phyloP scores from a whole-genome alignment of 495 filamentous ascomycete species.

The Neurospora sp. region DNA sequence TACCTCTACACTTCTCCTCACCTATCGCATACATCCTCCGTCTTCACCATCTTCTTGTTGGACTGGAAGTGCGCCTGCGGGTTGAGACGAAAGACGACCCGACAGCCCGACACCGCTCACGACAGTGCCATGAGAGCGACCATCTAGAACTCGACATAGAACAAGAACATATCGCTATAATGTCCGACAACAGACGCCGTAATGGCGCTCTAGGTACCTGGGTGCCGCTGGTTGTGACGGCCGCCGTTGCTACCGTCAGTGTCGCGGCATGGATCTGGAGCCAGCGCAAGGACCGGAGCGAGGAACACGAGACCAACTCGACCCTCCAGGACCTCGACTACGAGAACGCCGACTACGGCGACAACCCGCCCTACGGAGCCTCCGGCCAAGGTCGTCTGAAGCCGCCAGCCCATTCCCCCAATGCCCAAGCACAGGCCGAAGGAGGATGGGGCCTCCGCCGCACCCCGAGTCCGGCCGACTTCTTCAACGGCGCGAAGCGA shows the following conservation, averaged over 20 bases:
- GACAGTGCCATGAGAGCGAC: not conserved
- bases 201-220: constrained; percentile 30
- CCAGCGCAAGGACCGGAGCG: constrained; percentile 50
- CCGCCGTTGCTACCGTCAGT: constrained; percentile 74
- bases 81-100: not conserved
- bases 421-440: constrained; percentile 36
- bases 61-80: not conserved
- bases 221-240: constrained; percentile 74
- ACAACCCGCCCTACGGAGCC: constrained; percentile 44
- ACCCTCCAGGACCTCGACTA: constrained; percentile 36
- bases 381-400: constrained; percentile 29
- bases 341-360: constrained; percentile 38
- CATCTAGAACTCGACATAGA: not conserved
- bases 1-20: not conserved
- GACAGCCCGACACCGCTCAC: not conserved
- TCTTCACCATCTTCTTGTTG: not conserved
- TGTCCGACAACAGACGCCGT: not conserved
- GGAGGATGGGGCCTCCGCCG: constrained; percentile 61
- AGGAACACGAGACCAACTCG: constrained; percentile 29
- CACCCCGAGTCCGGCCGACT: constrained; percentile 81
- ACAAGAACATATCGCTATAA: not conserved
- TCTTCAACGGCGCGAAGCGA: constrained; percentile 68
- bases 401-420: constrained; percentile 30
- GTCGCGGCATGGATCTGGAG: constrained; percentile 90
- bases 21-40: not conserved